phyloP scores from a whole-genome alignment of 1,284 basidiomycete species.

The Gastroboletus turbinatus region DNA sequence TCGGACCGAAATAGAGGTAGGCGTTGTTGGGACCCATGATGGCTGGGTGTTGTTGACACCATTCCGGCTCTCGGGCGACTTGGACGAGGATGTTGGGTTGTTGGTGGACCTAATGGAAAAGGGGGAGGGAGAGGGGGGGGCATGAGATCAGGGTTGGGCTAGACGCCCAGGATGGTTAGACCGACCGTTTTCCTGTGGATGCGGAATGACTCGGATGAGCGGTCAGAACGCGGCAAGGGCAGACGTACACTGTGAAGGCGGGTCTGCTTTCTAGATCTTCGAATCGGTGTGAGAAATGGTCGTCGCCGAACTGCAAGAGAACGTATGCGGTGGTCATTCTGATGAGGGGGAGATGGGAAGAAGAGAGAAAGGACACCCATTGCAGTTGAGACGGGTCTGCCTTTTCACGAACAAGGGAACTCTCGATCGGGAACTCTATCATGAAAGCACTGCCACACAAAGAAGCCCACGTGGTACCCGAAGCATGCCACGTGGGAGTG shows the following conservation, averaged over 20 bases:
- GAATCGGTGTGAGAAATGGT: conserved; percentile 59
- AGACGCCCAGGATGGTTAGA: background rate
- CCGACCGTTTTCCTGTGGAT: conserved; percentile 16
- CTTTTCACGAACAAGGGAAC: conserved; percentile 37
- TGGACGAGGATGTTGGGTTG: conserved; percentile 61
- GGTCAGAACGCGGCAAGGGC: background rate
- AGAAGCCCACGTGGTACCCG: conserved; percentile 32
- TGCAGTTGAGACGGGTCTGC: conserved; percentile 13
- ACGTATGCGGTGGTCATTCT: conserved; percentile 44
- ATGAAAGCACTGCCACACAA: conserved; percentile 32
- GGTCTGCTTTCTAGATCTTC: conserved; percentile 59
- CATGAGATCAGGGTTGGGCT: background rate
- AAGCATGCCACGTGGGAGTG: conserved; percentile 28
- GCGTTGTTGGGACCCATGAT: conserved; percentile 72
- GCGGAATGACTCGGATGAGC: conserved; percentile 7
- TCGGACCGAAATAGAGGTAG: conserved; percentile 71
- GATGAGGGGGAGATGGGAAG: conserved; percentile 20
- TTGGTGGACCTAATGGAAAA: conserved; percentile 43
- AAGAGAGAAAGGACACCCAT: conserved; percentile 13
- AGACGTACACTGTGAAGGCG: conserved; percentile 66
- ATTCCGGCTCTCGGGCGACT: conserved; percentile 58
- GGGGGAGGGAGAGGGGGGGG: background rate
- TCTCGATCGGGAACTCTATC: conserved; percentile 32
- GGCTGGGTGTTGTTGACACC: conserved; percentile 60
- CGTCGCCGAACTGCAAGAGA: conserved; percentile 62